Conservation (phyloP, 768 basidiomycete genomes). For the Calocera cornea region DNA sequence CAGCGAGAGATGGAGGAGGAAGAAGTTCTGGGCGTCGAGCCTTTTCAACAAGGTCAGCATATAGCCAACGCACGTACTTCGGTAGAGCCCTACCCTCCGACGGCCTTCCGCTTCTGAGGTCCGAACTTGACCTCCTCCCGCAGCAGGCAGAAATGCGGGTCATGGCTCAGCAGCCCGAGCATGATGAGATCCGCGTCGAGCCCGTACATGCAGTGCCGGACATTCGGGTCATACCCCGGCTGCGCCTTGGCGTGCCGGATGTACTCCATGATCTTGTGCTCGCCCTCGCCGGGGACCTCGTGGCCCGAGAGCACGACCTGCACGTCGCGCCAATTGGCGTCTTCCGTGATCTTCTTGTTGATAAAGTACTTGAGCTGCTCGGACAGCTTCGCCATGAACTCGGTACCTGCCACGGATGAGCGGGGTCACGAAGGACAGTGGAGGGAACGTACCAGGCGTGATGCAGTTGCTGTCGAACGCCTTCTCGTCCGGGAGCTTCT, state of each 20-base stretch:
- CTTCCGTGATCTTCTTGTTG: constrained; percentile 95
- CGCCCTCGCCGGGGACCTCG: constrained; percentile 97
- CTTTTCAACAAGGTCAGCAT: constrained; percentile 18
- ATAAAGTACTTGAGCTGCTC: constrained; percentile 89
- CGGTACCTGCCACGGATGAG: constrained; percentile 46
- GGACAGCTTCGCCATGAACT: constrained; percentile 89
- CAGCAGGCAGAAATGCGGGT: constrained; percentile 94
- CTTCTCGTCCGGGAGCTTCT: constrained; percentile 82
- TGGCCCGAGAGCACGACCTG: constrained; percentile 91
- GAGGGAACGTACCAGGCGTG: constrained; percentile 61
- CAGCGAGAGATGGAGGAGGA: constrained; percentile 82
- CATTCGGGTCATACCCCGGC: constrained; percentile 89
- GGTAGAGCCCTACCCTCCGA: constrained; percentile 32
- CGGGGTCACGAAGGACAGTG: neutral
- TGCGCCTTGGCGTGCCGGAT: constrained; percentile 90
- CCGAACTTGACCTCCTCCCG: constrained; percentile 99
- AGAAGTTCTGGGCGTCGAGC: constrained; percentile 78
- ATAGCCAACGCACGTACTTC: neutral
- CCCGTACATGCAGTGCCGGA: constrained; percentile 95
- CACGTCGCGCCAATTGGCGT: constrained; percentile 86
- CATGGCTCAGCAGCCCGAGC: constrained; percentile 91
- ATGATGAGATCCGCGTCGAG: constrained; percentile 98
- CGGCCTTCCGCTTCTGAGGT: constrained; percentile 58
- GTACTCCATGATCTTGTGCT: constrained; percentile 99
- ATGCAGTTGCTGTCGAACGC: constrained; percentile 99